Evolutionary conservation across 257 asterid species (phyloP).

Genomic region (Capsicum rhomboideum): DNA sequence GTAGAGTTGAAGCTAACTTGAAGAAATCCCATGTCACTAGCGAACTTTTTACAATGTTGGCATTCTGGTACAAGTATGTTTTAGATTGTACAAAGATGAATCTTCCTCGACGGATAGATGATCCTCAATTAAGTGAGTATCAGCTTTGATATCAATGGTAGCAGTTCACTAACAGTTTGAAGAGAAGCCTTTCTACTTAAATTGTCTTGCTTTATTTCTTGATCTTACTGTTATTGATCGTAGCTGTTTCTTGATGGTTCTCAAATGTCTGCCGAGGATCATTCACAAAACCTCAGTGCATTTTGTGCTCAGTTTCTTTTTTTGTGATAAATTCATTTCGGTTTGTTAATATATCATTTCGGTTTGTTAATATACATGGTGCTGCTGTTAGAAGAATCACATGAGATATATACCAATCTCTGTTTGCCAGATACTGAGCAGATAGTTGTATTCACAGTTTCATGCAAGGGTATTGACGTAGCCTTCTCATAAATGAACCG

Average conservation of each 20-base stretch:
- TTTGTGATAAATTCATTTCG: background rate
- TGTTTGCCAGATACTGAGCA: background rate
- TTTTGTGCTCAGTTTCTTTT: background rate
- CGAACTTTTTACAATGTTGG: background rate
- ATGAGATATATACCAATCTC: background rate
- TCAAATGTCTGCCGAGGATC: background rate
- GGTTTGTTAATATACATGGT: background rate
- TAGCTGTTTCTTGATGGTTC: background rate
- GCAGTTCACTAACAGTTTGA: background rate
- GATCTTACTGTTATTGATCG: background rate
- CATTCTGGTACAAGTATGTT: too few relatives aligned
- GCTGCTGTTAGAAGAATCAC: background rate
- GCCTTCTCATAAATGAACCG: background rate
- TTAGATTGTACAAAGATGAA: background rate
- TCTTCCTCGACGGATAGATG: background rate
- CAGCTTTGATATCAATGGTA: background rate
- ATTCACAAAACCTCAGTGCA: background rate
- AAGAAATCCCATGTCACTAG: background rate
- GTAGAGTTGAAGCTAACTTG: background rate
- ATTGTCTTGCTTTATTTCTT: background rate
- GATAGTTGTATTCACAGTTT: background rate
- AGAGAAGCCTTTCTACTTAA: background rate
- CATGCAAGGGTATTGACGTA: background rate
- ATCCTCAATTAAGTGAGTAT: background rate
- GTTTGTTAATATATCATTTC: background rate